Base-by-base conservation (phyloP, 1,139 yeast genomes). In the Lodderomyces theae region DNA sequence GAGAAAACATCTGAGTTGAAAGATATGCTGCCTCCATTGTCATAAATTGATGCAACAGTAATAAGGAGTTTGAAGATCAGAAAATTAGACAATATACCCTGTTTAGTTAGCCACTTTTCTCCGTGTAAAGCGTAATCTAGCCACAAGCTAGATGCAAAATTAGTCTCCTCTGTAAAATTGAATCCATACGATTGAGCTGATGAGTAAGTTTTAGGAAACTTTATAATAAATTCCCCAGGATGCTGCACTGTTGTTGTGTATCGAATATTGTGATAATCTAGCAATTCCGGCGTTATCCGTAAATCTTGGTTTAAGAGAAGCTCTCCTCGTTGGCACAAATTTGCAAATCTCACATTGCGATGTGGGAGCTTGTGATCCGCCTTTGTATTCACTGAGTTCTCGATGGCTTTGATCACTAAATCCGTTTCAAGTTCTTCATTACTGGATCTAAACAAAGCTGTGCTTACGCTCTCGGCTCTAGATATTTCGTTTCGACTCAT, bases 141-240 rank as follows among this genome's bases (percentile, higher is more conserved):
- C 89, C 89, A 83, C n/a, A 64, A 57, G n/a, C 57, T 53, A 0
- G 83, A 69, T 1, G 85, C 83, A 57, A 82, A 73, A 43, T 73
- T 71, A 2, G 74, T 77, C 35, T 72, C 71, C 56, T 82, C 86
- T 39, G 75, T 69, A 9, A 81, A 60, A 40, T 71, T 72, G 37
- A 78, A 67, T 0, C 87, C 88, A 23, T 77, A 57, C 0, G 83
- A 77, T 3, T 80, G 53, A 3, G 61, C 61, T 9, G 79, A 59
- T 0, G 80, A 63, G 52, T 77, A 81, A 1, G 77, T 56, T 42
- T 71, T 69, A 0, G 89, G 88, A 45, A 64, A 79, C 42, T 74
- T 79, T 39, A 82, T 61, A 4, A 83, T 61, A 44, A 71, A 69
- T 36, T 83, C 85, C 0, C 87, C 86, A 0, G 83, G 80, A 28